Evolutionary conservation across 345 rosid species (phyloP).

Genomic region (Fremontodendron californicum): DNA sequence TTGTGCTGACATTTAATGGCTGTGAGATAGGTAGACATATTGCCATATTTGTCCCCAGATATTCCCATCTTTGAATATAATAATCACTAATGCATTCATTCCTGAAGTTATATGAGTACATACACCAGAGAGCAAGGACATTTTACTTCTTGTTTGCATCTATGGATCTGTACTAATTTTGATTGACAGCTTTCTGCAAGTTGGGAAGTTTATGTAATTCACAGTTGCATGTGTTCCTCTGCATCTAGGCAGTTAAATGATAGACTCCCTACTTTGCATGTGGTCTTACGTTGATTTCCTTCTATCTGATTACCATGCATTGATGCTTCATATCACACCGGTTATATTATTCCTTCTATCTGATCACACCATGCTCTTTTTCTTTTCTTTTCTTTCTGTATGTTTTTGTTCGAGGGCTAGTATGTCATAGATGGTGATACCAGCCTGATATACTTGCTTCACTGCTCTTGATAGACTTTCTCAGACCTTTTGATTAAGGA

Average conservation of each 20-base stretch:
- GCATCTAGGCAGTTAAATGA: neutral
- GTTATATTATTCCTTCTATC: neutral
- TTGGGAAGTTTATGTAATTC: neutral
- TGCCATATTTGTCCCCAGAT: conserved; percentile 6
- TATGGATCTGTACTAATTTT: neutral
- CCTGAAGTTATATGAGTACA: neutral
- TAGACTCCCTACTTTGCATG: conserved; percentile 3
- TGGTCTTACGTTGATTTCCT: neutral
- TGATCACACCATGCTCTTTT: neutral
- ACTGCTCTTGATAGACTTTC: neutral
- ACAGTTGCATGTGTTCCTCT: neutral
- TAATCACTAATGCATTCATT: neutral
- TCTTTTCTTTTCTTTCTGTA: neutral
- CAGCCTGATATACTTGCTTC: neutral
- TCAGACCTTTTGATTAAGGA: neutral
- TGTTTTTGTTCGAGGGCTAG: neutral
- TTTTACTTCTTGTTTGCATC: neutral
- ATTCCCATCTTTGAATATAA: neutral
- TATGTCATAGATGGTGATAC: neutral
- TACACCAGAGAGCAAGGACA: neutral
- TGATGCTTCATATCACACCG: neutral
- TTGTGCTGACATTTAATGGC: conserved; percentile 71
- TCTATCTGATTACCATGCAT: neutral
- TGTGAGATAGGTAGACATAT: conserved; percentile 70
- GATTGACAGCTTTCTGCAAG: conserved; percentile 1